Percentiles rank a stretch among this genome's conserved stretches.
Evolutionary conservation across 164 flowering plant genomes (phyloP).

Genomic region (Protea cynaroides): DNA sequence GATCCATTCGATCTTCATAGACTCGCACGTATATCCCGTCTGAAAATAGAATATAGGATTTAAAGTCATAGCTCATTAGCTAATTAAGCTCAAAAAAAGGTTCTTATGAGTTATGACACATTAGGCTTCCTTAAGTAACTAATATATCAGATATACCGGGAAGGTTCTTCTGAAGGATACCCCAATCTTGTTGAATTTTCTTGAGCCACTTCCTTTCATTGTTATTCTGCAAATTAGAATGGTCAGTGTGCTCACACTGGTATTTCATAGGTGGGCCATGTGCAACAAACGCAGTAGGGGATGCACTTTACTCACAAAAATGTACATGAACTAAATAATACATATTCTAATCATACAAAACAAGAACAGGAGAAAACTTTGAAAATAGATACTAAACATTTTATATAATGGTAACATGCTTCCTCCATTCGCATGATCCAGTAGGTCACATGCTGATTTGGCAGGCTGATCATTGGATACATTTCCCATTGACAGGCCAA

Average conservation of each 20-base stretch:
- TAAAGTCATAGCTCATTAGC: neutral
- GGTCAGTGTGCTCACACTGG: conserved; percentile 1
- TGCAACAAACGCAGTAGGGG: neutral
- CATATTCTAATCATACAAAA: neutral
- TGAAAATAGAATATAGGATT: conserved; percentile 22
- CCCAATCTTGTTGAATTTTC: conserved; percentile 98
- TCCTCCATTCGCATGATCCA: too few relatives aligned
- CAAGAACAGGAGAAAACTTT: neutral
- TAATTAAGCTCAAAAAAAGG: neutral
- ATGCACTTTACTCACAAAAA: too few relatives aligned
- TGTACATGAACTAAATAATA: too few relatives aligned
- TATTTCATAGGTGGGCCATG: neutral
- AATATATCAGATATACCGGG: conserved; percentile 50
- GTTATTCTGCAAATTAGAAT: conserved; percentile 42
- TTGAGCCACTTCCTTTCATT: conserved; percentile 84
- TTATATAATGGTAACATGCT: too few relatives aligned
- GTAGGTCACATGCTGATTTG: too few relatives aligned
- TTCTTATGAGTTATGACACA: too few relatives aligned
- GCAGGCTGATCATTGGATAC: too few relatives aligned
- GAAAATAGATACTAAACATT: too few relatives aligned
- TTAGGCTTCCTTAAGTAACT: neutral
- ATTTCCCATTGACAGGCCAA: too few relatives aligned
- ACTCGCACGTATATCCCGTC: conserved; percentile 87
- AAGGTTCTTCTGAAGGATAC: conserved; percentile 87
- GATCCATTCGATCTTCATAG: conserved; percentile 98